Evolutionary conservation across 2,329 filamentous ascomycete species (phyloP).

Genomic region (Fusarium heterosporum): DNA sequence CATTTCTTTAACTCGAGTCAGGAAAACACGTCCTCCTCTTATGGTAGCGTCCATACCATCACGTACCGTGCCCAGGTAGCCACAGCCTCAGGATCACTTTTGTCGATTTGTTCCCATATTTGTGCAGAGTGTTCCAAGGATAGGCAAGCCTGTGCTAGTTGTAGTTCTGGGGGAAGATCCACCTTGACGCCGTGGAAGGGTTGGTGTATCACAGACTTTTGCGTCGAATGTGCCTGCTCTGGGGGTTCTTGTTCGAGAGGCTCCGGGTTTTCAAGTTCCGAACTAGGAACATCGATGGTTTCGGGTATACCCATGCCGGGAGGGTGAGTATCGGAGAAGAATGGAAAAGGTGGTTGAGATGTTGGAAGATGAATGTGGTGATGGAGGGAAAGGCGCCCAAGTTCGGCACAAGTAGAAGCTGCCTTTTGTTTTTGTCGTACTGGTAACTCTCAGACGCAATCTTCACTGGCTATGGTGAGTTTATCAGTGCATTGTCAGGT

Average conservation of each 20-base stretch:
- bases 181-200: background rate
- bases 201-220: background rate
- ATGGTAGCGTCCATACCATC: background rate
- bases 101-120: background rate
- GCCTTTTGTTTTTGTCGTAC: background rate
- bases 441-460: too few species aligned
- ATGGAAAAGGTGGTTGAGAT: background rate
- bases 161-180: background rate
- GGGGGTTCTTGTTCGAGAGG: background rate
- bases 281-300: background rate
- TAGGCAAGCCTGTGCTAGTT: background rate
- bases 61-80: background rate
- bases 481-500: background rate
- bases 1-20: background rate
- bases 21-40: background rate
- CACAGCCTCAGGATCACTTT: background rate
- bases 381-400: background rate
- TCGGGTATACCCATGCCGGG: background rate
- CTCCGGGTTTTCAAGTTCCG: background rate
- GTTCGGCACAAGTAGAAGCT: too few species aligned
- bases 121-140: background rate
- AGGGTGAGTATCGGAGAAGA: background rate
- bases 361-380: background rate
- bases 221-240: background rate
- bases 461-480: background rate